Conservation (phyloP, 2,329 filamentous ascomycete species). For the Ceratocystis harringtonii region DNA sequence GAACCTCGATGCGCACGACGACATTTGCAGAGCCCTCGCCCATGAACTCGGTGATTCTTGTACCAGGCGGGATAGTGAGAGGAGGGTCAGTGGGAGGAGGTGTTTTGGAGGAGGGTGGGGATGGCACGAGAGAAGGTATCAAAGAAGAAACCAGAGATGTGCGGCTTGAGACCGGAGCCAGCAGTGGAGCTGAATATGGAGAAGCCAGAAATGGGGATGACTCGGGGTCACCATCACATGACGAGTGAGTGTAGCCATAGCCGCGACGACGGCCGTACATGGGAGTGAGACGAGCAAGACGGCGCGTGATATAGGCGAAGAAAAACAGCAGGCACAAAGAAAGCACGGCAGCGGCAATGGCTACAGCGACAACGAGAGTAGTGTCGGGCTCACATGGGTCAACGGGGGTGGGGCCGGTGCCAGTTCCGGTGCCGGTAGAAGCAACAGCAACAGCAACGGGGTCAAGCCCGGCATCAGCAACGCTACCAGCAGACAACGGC, state of each 20-base stretch:
- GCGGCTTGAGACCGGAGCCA: not conserved
- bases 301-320: not conserved
- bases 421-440: not conserved
- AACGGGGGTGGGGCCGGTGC: not conserved
- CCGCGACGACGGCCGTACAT: not conserved
- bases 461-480: not conserved
- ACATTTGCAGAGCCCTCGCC: constrained; percentile 65
- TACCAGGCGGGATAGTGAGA: constrained; percentile 14
- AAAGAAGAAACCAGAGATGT: not conserved
- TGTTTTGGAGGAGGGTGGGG: not conserved
- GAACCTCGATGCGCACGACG: constrained; percentile 46
- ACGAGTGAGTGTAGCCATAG: not conserved
- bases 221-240: not conserved
- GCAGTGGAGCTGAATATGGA: not conserved
- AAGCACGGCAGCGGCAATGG: not conserved
- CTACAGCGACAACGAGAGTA: not conserved
- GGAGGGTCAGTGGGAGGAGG: not conserved
- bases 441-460: not conserved
- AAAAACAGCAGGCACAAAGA: not conserved
- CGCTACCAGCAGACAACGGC: not conserved
- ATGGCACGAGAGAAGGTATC: not conserved
- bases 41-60: constrained; percentile 26
- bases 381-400: not conserved
- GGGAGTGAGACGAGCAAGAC: not conserved
- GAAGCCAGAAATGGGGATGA: not conserved